These are phyloP conservation scores for Cladosporium colombiae DNA, from an alignment of 2,329 filamentous ascomycete genomes.

Conservation along the genomic window DNA sequence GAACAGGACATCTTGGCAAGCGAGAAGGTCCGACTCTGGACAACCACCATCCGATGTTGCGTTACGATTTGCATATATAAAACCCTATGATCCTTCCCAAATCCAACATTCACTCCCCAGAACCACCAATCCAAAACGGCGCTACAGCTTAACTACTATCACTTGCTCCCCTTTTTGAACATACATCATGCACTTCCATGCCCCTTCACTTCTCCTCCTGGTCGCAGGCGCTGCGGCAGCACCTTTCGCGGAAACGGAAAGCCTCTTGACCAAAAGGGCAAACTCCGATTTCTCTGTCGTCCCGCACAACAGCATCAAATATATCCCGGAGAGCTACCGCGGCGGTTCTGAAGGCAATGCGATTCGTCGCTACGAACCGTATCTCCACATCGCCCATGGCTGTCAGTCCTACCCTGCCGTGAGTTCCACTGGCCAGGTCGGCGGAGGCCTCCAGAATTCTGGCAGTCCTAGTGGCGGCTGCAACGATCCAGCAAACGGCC, in stretches of 20 bases:
- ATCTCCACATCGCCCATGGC: constrained; percentile 4
- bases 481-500: not conserved
- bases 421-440: constrained; percentile 1
- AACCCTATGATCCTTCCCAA: not conserved
- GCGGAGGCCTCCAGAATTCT: not conserved
- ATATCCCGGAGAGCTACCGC: not conserved
- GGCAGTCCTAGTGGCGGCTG: not conserved
- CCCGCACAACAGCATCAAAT: constrained; percentile 1
- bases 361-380: not conserved
- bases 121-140: not conserved
- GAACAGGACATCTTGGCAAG: not conserved
- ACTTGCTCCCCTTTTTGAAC: not conserved
- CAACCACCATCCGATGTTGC: not conserved
- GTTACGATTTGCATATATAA: not conserved
- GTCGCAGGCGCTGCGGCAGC: not conserved
- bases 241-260: not conserved
- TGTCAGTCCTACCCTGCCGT: constrained; percentile 8
- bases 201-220: not conserved
- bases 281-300: not conserved
- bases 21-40: not conserved
- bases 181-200: not conserved
- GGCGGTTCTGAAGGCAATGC: not conserved
- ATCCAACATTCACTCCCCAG: not conserved
- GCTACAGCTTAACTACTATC: not conserved
- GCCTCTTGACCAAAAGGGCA: not conserved